Base-by-base conservation (phyloP, 192 early-diverging fungal species). In the Backusella tarrabulga region DNA sequence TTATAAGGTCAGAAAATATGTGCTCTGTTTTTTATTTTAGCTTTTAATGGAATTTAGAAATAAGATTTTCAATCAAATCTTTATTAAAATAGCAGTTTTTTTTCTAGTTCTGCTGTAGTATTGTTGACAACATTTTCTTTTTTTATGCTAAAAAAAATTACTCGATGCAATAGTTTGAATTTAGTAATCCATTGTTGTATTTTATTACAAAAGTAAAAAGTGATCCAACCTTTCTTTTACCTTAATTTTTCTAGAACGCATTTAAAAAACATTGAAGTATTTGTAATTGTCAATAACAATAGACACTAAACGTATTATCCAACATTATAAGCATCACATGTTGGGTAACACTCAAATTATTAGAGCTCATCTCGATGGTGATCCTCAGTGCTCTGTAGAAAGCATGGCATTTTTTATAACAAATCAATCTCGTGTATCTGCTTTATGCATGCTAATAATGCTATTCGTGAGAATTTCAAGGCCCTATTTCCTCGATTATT, bases 101-200 rank as follows among this genome's bases (percentile, higher is more conserved):
- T 63, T 21, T 60, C 23, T 60, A 23, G 21, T 56, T 56, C 23
- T 56, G 6, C 6, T n/a, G 54, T 56, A 23, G 54, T 9, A 63
- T 63, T 26, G 12, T 63, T 63, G 56, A 63, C 54, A 56, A 56
- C 21, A 63, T 63, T 63, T 63, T 63, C 56, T 60, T 60, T 63
- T 63, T 63, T 63, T 63, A 63, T 63, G 26, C 21, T 63, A 63
- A 63, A 26, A 29, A 60, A 63, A 26, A 63, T 29, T 8, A 63
- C 23, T 63, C n/a, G 56, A 63, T 29, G 29, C 29, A 63, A 29
- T 63, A 1, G 12, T 12, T 63, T 63, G 23, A 26, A 63, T 63
- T 63, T 63, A 29, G 56, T 29, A 63, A 60, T 11, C 29, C 5
- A 63, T 14, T 50, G 46, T 50, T n/a, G 46, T 50, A 50, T 6